A percentile compares a stretch with the other conserved stretches of the same genome.
Conservation (phyloP, 2,329 filamentous ascomycete species). For the Microdochium trichocladiopsis region DNA sequence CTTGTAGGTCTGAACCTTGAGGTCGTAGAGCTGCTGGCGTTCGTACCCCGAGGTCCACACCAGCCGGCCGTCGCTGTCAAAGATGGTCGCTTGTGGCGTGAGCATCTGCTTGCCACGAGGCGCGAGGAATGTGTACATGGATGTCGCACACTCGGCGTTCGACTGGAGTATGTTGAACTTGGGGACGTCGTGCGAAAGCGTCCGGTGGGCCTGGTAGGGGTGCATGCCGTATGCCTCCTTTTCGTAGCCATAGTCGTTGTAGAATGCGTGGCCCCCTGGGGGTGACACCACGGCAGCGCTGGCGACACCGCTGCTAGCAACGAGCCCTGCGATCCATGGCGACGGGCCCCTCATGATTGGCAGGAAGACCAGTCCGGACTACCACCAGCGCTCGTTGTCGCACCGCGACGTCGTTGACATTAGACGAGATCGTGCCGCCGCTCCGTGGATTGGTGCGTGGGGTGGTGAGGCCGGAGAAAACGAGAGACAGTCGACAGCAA, state of each 20-base stretch:
- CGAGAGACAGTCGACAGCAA: too few species aligned
- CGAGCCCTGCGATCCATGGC: neutral
- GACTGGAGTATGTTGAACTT: conserved; percentile 20
- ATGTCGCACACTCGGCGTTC: conserved; percentile 27
- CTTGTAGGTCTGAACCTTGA: conserved; percentile 34
- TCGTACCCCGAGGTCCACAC: conserved; percentile 32
- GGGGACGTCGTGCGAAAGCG: conserved; percentile 23
- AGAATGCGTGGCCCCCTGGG: conserved; percentile 1
- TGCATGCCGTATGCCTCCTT: conserved; percentile 23
- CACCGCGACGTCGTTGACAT: neutral
- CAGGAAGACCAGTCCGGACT: neutral
- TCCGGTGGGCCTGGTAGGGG: conserved; percentile 23
- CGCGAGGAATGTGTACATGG: conserved; percentile 29
- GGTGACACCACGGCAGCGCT: conserved; percentile 2
- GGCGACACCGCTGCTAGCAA: conserved; percentile 1
- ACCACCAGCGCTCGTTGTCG: neutral
- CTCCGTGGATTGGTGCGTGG: neutral
- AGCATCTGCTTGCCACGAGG: conserved; percentile 25
- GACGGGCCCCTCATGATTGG: neutral
- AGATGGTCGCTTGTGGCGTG: conserved; percentile 31
- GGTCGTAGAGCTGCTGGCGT: conserved; percentile 30
- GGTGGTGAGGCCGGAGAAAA: neutral
- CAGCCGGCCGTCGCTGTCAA: conserved; percentile 33
- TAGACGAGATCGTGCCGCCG: neutral
- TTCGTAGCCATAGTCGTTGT: conserved; percentile 20